Evolutionary conservation across 1,284 basidiomycete species (phyloP), one percentile per base, ranked within the genome.

Genomic region (Ustilago trichophora): DNA sequence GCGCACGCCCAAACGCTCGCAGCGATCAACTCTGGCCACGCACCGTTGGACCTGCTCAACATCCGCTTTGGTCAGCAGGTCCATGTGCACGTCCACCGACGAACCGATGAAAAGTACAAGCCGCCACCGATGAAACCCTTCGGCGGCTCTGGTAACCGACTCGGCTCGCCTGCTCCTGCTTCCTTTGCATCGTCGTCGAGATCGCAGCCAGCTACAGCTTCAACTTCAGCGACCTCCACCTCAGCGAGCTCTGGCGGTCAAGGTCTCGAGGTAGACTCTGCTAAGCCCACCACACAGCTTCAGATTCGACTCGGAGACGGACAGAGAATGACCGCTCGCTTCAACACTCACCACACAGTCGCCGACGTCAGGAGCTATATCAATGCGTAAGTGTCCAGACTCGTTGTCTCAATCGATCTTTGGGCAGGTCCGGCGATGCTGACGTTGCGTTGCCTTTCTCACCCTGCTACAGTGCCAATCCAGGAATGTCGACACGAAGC

Each of bases 271-370:
- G 90, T 97, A 5, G 92, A 98, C 78, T 85, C 87, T 73, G 85
- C 84, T 16, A 85, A 87, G 80, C 94, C 94, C 2, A 90, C 88
- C 48, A 97, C 94, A 29, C 92, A 88, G 76, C 85, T 98, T n/a
- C 94, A 97, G 83, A 86, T 98, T 51, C 85, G 94, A 41, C 82
- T 98, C 40, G 90, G 90, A 10, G 93, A 97, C 82, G 96, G 96
- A 11, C 91, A 18, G 76, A 91, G 93, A 68, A 87, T 95, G 81
- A 90, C 93, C 3, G 89, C 87, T 40, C 85, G 91, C 48, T 91
- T 98, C 89, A 98, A 98, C 82, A 84, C 93, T 52, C 89, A 88
- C 9, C 93, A 98, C 78, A 98, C 92, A 0, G 88, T 98, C 8
- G 86, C 86, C 9, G 93, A 98, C 76, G 86, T 98, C 43, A 85